Percentiles rank a stretch among this genome's conserved stretches.
Evolutionary conservation across 2,329 filamentous ascomycete genomes (phyloP).

Genomic region (Fusarium oxysporum): DNA sequence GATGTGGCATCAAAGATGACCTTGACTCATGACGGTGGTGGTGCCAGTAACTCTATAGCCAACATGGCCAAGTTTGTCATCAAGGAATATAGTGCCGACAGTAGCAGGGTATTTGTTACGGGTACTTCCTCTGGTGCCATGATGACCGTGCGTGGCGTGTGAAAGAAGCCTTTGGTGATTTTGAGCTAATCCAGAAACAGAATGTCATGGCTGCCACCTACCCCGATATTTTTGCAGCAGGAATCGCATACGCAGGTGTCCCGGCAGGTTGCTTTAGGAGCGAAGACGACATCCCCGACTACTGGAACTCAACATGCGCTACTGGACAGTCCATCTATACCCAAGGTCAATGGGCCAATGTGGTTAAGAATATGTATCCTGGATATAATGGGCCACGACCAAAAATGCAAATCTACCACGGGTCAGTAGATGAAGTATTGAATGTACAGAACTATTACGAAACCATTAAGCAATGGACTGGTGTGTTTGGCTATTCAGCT

Average conservation of each 20-base stretch:
- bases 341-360: slow-evolving; percentile 55
- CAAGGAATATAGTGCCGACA: slow-evolving; percentile 60
- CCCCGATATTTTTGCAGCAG: slow-evolving; percentile 65
- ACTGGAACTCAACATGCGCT: slow-evolving; percentile 68
- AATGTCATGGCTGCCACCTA: slow-evolving; percentile 65
- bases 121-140: slow-evolving; percentile 46
- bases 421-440: slow-evolving; percentile 62
- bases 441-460: slow-evolving; percentile 67
- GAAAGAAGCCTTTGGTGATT: rapidly evolving
- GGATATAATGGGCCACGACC: slow-evolving; percentile 62
- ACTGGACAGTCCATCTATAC: slow-evolving; percentile 60
- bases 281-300: slow-evolving; percentile 54
- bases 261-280: slow-evolving; percentile 66
- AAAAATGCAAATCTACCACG: slow-evolving; percentile 70
- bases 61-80: slow-evolving; percentile 66
- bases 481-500: slow-evolving; percentile 58
- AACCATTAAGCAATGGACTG: slow-evolving; percentile 67
- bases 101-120: slow-evolving; percentile 57
- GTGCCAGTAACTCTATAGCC: slow-evolving; percentile 62
- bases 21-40: slow-evolving; percentile 63
- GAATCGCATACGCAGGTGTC: slow-evolving; percentile 63
- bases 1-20: slow-evolving; percentile 66
- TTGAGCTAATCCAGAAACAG: slow-evolving; percentile 36
- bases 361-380: slow-evolving; percentile 61
- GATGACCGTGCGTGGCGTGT: slow-evolving; percentile 36